Base-by-base conservation (phyloP, 164 flowering plant genomes). In the Brasenia schreberi region DNA sequence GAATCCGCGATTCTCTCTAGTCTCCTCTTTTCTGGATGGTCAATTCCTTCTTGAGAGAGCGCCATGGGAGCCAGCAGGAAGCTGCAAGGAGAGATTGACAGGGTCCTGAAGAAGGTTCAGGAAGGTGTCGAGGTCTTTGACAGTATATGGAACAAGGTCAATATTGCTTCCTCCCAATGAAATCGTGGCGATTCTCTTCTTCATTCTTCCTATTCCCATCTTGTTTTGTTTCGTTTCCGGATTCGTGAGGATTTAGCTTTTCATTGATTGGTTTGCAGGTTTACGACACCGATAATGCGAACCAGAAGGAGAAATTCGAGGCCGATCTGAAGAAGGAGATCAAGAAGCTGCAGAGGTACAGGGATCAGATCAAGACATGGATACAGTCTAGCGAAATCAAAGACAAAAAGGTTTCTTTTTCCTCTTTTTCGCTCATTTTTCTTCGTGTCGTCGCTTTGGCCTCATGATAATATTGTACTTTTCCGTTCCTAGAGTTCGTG, bases 291-390 rank as follows among this genome's bases (percentile, higher is more conserved):
- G 99, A 95, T 68, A 95, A 95, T 81, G 90, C 89, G 5, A 95
- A 95, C 53, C 99, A 95, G 86, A 95, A 95, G 80, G 99, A 95
- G 81, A 95, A 95, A 77, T 92, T 88, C 62, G 99, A 95, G 75
- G 99, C 99, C 0, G 97, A 95, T 81, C 79, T 95, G 81, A 95
- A 95, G 87, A 95, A 95, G 80, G 99, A 95, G 79, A 95, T 95
- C 43, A 95, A 95, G 85, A 95, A 95, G 74, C 73, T 95, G 65
- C 99, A 95, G 86, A 80, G 97, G 72, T 95, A 95, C 72, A 79
- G 99, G 68, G 99, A 95, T 73, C 99, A 95, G 80, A 92, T 95
- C 68, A 92, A 95, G 86, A 89, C 99, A 72, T 95, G 97, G 99
- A 89, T 92, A 62, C 99, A 91, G 74, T 94, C 99, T 33, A 94